Evolutionary conservation across 257 asterid species (phyloP).

Genomic region (Petrea volubilis): DNA sequence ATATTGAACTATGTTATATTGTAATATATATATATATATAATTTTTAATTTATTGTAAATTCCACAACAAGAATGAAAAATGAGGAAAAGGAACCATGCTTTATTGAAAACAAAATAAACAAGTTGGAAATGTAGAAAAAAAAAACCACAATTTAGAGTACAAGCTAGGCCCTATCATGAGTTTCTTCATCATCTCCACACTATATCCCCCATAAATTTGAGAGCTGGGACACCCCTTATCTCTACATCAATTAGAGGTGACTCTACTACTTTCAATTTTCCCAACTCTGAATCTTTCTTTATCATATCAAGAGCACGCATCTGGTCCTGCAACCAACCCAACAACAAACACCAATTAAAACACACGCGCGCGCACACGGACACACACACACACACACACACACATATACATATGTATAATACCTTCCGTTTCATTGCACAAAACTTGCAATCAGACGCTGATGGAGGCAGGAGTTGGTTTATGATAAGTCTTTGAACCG

Average conservation of each 20-base stretch:
- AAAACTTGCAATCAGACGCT: slow-evolving; percentile 73
- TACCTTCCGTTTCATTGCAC: slow-evolving; percentile 73
- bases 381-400: too few species aligned
- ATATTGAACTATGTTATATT: too few species aligned
- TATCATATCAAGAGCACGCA: slow-evolving; percentile 58
- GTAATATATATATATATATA: too few species aligned
- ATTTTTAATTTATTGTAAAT: too few species aligned
- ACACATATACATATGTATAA: too few species aligned
- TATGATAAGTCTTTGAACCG: slow-evolving; percentile 65
- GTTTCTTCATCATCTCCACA: slow-evolving; percentile 75
- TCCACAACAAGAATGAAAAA: too few species aligned
- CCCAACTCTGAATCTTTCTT: slow-evolving; percentile 49
- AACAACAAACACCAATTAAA: slow-evolving; percentile 2
- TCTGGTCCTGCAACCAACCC: slow-evolving; percentile 61
- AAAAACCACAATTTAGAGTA: too few species aligned
- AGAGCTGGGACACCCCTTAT: slow-evolving; percentile 76
- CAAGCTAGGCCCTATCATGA: too few species aligned
- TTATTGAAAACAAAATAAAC: too few species aligned
- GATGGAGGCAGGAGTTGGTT: slow-evolving; percentile 70
- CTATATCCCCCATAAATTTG: slow-evolving; percentile 61
- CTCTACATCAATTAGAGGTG: slow-evolving; percentile 68
- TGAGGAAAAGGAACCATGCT: too few species aligned
- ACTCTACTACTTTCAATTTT: slow-evolving; percentile 41
- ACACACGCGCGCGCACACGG: too few species aligned
- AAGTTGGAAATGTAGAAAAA: too few species aligned